Base-by-base conservation (phyloP, 257 asterid genomes). In the Plantago major region DNA sequence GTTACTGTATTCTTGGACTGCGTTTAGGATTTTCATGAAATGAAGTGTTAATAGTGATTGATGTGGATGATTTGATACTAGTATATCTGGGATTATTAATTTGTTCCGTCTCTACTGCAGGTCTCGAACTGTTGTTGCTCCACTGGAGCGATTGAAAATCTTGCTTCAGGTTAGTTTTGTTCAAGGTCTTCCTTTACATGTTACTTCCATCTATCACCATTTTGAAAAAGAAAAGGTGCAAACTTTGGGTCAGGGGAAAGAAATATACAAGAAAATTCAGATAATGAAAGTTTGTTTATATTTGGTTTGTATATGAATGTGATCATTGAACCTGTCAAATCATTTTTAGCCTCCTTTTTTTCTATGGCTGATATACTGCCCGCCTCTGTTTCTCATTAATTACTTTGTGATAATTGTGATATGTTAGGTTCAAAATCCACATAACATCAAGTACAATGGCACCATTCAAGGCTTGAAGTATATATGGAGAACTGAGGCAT, bases 121-220 rank as follows among this genome's bases (percentile, higher is more conserved):
- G 77, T 92, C 99, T 2, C 86, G 99, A 42, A 93, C 97, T 52
- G 95, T 97, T 42, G 99, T 93, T 42, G 99, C 99, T 62, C 99
- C 99, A n/a, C 60, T 93, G 84, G 99, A 93, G 71, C 87, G 99
- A 60, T 80, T 93, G 54, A 93, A 93, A 76, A 89, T 93, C 64
- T 68, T 93, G 77, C 94, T 87, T 51, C 99, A 93, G 97, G 99
- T 93, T 72, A 64, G 74, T 38, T 42, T 17, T 60, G 63, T 60
- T 66, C 15, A 19, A 26, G 19, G 40, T 33, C 8, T 33, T 33
- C 40, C 40, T 4, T 33, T 33, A 7, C 40, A 33, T 33, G 40
- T 33, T 33, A 33, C 6, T 33, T 33, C 40, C 40, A 33, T 33
- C 40, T 33, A 33, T 1, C 26, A 22, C 26, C 26, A 22, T 22